Evolutionary conservation across 768 basidiomycete genomes (phyloP), one percentile per base, ranked within the genome.

Genomic region (Macrocybe gigantea): DNA sequence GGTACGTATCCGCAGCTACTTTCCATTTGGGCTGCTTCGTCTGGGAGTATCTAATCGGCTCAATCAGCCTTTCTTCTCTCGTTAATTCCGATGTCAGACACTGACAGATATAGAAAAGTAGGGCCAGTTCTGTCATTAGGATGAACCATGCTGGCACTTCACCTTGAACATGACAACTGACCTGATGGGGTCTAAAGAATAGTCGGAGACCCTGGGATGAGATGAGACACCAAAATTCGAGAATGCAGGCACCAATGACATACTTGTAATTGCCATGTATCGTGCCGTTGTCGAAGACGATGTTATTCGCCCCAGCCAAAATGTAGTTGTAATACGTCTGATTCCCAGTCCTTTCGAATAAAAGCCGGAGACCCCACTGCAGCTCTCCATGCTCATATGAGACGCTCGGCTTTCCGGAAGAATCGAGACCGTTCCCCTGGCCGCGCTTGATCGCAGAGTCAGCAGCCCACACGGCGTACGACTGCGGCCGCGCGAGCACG

Each of bases 391-490:
- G 67, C 48, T 72, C 70, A 49, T 74, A 77, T 0, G 65, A 67
- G 32, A 72, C 70, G 8, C 55, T 46, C 0, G 73, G 57, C 1
- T 48, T 60, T 31, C 69, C 70, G 31, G 49, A 55, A 0, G 65
- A 49, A 41, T 56, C 57, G 9, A 71, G 56, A 4, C 73, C 72
- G 54, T 74, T 69, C 2, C 73, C 73, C 56, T 77, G 73, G 1
- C 62, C 61, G 6, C 73, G 67, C 34, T 60, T 54, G 45, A 75
- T 74, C 2, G 64, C 70, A 5, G 73, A 75, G 45, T 74, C 70
- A 10, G 71, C 73, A 14, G 71, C 70, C 72, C 72, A 76, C 2
- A 65, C 59, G 9, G 72, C 70, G 43, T 74, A 71, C 5, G 73
- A 74, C 6, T 50, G 36, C 13, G 67, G 69, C 2, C 64, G 59